phyloP scores from a whole-genome alignment of 2,329 filamentous ascomycete genomes.

The Aspergillus amoenus region DNA sequence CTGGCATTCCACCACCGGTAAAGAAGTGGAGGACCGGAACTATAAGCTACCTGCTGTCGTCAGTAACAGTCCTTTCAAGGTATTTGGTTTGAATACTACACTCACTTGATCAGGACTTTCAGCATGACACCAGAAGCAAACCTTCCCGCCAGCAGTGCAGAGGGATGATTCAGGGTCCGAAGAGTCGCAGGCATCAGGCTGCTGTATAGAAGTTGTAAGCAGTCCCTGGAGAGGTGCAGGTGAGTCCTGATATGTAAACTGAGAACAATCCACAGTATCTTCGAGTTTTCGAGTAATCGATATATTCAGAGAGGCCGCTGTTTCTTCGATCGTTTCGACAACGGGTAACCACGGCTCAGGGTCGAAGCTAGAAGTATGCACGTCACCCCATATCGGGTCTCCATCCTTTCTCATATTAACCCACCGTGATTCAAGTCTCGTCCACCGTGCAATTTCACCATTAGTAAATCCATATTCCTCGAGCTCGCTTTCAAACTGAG shows the following conservation, averaged over 20 bases:
- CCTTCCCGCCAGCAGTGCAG: slow-evolving; percentile 18
- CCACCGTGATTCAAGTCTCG: slow-evolving; percentile 21
- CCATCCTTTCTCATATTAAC: slow-evolving; percentile 16
- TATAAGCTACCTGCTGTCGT: background rate
- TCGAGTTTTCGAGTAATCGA: slow-evolving; percentile 5
- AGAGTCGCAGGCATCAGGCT: background rate
- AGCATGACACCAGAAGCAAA: slow-evolving; percentile 24
- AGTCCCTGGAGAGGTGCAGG: too few species aligned
- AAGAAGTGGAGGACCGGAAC: slow-evolving; percentile 24
- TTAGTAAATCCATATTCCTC: slow-evolving; percentile 17
- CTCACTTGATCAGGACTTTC: slow-evolving; percentile 9
- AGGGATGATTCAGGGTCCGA: slow-evolving; percentile 1
- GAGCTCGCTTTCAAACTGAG: slow-evolving; percentile 23
- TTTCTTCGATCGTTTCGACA: slow-evolving; percentile 14
- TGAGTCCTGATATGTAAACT: background rate
- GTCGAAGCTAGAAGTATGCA: slow-evolving; percentile 23
- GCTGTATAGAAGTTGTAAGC: background rate
- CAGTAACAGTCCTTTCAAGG: background rate
- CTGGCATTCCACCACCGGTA: slow-evolving; percentile 35
- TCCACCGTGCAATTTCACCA: background rate
- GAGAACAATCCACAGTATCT: slow-evolving; percentile 14
- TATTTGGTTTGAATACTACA: background rate
- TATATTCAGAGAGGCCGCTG: slow-evolving; percentile 9
- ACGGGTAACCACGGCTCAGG: slow-evolving; percentile 16
- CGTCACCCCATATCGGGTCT: slow-evolving; percentile 23